Conservation (phyloP, 2,329 filamentous ascomycete genomes). For the Triangularia verruculosa region DNA sequence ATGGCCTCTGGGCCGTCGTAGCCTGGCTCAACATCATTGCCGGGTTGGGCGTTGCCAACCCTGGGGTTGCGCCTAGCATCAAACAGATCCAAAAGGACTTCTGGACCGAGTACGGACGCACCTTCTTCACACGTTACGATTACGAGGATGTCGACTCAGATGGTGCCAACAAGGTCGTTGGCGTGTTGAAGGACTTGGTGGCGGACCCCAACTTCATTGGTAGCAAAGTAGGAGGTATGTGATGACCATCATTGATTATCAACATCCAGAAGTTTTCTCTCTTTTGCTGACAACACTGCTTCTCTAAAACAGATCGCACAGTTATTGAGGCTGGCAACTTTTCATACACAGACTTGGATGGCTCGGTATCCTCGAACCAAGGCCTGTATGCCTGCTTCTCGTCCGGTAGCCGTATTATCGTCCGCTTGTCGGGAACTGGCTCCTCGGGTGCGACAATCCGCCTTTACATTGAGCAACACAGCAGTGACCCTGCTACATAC, state of each 20-base stretch:
- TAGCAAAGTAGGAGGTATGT: constrained; percentile 69
- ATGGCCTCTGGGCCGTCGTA: constrained; percentile 94
- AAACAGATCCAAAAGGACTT: constrained; percentile 95
- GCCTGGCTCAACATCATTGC: constrained; percentile 99
- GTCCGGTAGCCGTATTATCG: constrained; percentile 90
- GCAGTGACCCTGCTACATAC: constrained; percentile 74
- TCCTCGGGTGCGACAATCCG: constrained; percentile 95
- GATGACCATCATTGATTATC: not conserved
- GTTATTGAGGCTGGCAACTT: constrained; percentile 92
- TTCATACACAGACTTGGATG: constrained; percentile 97
- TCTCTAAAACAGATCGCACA: constrained; percentile 57
- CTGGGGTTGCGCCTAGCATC: constrained; percentile 82
- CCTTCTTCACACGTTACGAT: constrained; percentile 98
- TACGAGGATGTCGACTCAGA: constrained; percentile 94
- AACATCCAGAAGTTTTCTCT: not conserved
- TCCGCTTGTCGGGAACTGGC: constrained; percentile 91
- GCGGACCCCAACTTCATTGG: constrained; percentile 73
- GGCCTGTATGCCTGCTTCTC: constrained; percentile 93
- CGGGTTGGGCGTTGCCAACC: constrained; percentile 79
- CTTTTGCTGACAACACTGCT: constrained; percentile 3
- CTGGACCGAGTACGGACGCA: constrained; percentile 93
- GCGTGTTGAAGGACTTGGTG: constrained; percentile 75
- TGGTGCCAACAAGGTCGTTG: constrained; percentile 86
- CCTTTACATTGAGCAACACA: constrained; percentile 96
- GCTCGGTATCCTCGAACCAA: constrained; percentile 92